These are phyloP conservation scores for Tubosaeta sp. DNA, from an alignment of 768 basidiomycete species.

Conservation along the genomic window DNA sequence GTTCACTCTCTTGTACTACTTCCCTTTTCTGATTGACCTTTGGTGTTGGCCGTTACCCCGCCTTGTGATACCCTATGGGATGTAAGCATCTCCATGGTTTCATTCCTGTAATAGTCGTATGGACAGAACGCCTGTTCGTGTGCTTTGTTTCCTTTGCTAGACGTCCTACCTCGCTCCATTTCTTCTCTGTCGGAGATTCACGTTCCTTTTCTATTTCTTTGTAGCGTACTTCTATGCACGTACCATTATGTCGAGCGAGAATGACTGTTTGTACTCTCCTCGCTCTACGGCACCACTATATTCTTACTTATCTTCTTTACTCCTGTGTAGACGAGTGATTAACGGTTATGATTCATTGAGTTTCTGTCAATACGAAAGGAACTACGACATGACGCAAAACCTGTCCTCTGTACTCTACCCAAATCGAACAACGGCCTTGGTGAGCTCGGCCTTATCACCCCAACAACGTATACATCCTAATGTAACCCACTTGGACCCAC, in stretches of 20 bases:
- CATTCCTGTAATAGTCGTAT: constrained; percentile 10
- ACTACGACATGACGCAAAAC: too few relatives aligned
- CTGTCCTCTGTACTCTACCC: too few relatives aligned
- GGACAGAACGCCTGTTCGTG: constrained; percentile 3
- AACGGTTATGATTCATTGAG: too few relatives aligned
- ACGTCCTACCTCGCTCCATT: background rate
- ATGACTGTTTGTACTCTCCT: constrained; percentile 19
- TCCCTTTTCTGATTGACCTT: background rate
- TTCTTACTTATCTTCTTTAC: background rate
- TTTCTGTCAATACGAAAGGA: too few relatives aligned
- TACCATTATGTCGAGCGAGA: constrained; percentile 6
- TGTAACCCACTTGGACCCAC: too few relatives aligned
- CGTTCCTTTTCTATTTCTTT: background rate
- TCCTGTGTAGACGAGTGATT: constrained; percentile 1
- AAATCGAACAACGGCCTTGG: too few relatives aligned
- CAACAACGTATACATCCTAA: too few relatives aligned
- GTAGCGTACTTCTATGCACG: constrained; percentile 18
- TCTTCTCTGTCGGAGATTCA: background rate
- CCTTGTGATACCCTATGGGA: constrained; percentile 25
- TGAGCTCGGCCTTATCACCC: too few relatives aligned
- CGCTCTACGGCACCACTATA: constrained; percentile 8
- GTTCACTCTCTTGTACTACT: background rate
- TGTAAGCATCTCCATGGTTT: constrained; percentile 3
- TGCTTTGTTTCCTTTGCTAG: background rate
- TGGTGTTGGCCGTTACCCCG: constrained; percentile 20